Evolutionary conservation across 2,329 filamentous ascomycete genomes (phyloP).

Genomic region (Aspergillus hortae): DNA sequence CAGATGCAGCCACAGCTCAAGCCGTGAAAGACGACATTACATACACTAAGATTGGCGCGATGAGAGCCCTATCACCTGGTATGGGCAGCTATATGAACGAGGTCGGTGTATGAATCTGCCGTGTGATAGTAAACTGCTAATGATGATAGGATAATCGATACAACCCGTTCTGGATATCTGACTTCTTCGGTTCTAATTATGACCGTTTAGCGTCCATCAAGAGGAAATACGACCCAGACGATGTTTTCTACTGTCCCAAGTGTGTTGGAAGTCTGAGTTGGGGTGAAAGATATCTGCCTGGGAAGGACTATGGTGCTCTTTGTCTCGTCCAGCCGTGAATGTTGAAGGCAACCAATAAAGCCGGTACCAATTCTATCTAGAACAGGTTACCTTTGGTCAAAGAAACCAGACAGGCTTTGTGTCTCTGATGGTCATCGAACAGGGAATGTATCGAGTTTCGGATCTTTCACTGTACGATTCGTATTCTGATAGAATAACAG

Average conservation of each 20-base stretch:
- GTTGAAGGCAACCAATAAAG: no score
- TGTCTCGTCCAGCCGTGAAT: no score
- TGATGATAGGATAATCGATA: not conserved
- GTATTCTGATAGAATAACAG: no score
- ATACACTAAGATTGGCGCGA: conserved; percentile 10
- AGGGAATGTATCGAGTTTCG: no score
- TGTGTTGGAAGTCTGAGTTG: conserved; percentile 25
- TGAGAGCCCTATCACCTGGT: conserved; percentile 18
- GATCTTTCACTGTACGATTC: no score
- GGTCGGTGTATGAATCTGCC: not conserved
- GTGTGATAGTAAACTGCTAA: not conserved
- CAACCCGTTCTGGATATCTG: conserved; percentile 15
- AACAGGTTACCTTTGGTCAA: no score
- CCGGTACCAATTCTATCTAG: no score
- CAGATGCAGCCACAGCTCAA: conserved; percentile 1
- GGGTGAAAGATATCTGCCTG: conserved; percentile 9
- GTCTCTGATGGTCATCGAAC: no score
- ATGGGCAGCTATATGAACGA: conserved; percentile 19
- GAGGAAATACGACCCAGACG: conserved; percentile 22
- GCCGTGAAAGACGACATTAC: conserved; percentile 5
- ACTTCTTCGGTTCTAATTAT: conserved; percentile 20
- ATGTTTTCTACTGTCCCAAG: conserved; percentile 23
- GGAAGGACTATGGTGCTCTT: not conserved
- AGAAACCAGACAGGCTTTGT: no score
- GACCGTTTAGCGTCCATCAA: conserved; percentile 21